Percentiles rank a stretch among this genome's conserved stretches.
These are phyloP conservation scores for Phytophthora foliorum DNA, from an alignment of 352 stramenopile genomes.

Conservation along the genomic window DNA sequence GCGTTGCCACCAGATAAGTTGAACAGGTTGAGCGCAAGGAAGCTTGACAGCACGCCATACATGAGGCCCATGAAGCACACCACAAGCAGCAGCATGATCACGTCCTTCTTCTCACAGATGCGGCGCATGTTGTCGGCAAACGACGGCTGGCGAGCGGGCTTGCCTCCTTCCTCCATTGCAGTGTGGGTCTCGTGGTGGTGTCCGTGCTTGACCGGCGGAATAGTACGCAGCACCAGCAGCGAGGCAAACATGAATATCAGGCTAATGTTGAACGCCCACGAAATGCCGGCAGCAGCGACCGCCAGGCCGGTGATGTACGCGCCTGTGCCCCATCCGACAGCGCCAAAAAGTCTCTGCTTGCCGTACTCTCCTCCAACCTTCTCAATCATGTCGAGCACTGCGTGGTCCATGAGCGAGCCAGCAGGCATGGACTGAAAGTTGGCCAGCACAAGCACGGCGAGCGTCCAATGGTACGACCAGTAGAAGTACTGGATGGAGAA, in stretches of 20 bases:
- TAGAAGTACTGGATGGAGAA: constrained; percentile 63
- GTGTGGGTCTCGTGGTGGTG: constrained; percentile 38
- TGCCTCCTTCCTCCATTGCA: constrained; percentile 32
- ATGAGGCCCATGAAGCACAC: constrained; percentile 82
- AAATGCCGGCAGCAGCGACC: constrained; percentile 62
- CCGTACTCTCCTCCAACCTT: constrained; percentile 82
- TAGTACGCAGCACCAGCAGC: constrained; percentile 60
- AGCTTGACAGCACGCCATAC: constrained; percentile 78
- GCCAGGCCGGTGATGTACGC: constrained; percentile 70
- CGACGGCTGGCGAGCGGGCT: constrained; percentile 14
- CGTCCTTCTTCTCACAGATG: constrained; percentile 48
- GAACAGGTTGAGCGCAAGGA: constrained; percentile 79
- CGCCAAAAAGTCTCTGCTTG: constrained; percentile 82
- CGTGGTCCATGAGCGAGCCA: constrained; percentile 72
- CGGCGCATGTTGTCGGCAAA: constrained; percentile 38
- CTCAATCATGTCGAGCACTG: constrained; percentile 68
- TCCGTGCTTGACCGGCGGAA: constrained; percentile 56
- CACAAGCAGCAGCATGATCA: constrained; percentile 69
- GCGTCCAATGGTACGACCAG: constrained; percentile 53
- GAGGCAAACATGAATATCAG: constrained; percentile 58
- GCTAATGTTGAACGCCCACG: constrained; percentile 75
- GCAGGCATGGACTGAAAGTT: constrained; percentile 64
- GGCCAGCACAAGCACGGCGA: constrained; percentile 54
- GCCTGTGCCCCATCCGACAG: constrained; percentile 61
- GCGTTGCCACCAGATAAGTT: constrained; percentile 71